Base-by-base conservation (phyloP, 1,139 yeast species). In the Blastobotrys illinoisensis region DNA sequence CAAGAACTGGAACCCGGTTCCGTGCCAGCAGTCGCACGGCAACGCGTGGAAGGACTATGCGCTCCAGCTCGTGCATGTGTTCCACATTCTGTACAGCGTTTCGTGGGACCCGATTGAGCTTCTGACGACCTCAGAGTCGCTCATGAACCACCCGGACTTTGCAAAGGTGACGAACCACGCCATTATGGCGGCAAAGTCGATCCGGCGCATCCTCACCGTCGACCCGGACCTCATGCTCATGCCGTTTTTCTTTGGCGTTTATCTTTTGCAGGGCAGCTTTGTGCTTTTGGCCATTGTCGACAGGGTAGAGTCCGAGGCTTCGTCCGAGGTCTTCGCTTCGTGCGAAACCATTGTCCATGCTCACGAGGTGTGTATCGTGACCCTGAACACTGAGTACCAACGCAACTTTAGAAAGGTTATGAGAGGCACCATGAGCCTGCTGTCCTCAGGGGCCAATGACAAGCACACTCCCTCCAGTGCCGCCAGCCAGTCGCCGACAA, bases 221-320 rank as follows among this genome's bases (percentile, higher is more conserved):
- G 72, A 69, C 48, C 67, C 70, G 0, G 72, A 68, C 43, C 50
- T 69, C 45, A 61, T 58, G 58, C 60, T 67, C 44, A 66, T 69
- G 69, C 71, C 72, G 3, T 68, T 67, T 54, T 69, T 69, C 56
- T 62, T 65, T 49, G 72, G 70, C 18, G 64, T 67, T 26, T 67
- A 69, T 45, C 57, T 68, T 14, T 55, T 68, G 21, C 71, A 67
- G 46, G 71, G 71, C 9, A 61, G 54, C 59, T 67, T 55, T 57
- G 64, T 59, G 51, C 64, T 58, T 58, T 62, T 55, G 40, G 53
- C 55, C 9, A 28, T 55, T 40, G 54, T 50, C 45, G 72, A 69
- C 47, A 61, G 67, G 32, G 64, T 65, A 18, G 71, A 65, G 44
- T 60, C 63, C 5, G 64, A 65, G 36, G 67, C 68, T 6, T 63